phyloP scores from a whole-genome alignment of 2,329 filamentous ascomycete genomes.

The Xylariales sp. region DNA sequence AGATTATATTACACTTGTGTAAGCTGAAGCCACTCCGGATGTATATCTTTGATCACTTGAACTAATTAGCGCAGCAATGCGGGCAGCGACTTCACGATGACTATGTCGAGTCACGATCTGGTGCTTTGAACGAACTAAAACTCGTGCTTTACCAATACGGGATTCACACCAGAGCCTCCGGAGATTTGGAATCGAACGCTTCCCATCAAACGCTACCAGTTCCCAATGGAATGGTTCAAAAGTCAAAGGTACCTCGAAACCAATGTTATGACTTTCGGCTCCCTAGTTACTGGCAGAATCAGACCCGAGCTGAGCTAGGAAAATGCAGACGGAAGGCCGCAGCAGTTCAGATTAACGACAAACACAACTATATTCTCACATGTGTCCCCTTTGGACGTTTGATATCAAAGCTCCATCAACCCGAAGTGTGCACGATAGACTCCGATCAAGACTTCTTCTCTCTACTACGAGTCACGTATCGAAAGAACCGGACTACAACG shows the following conservation, averaged over 20 bases:
- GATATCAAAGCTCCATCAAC: slow-evolving; percentile 13
- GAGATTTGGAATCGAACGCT: not conserved
- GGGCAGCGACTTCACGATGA: not conserved
- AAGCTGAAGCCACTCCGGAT: not conserved
- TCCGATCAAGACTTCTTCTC: slow-evolving; percentile 19
- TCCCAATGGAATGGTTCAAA: too few relatives aligned
- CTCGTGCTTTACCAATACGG: not conserved
- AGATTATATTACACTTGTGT: slow-evolving; percentile 2
- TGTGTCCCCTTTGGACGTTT: slow-evolving; percentile 15
- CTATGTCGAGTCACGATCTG: not conserved
- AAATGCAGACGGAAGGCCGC: not conserved
- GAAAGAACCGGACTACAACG: not conserved
- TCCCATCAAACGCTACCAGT: not conserved
- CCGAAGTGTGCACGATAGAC: slow-evolving; percentile 16
- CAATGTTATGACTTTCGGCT: not conserved
- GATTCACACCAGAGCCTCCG: not conserved
- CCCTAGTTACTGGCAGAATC: not conserved
- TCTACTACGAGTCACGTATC: slow-evolving; percentile 11
- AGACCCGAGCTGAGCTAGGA: not conserved
- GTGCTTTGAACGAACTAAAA: not conserved
- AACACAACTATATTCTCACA: slow-evolving; percentile 14
- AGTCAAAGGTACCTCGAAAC: not conserved
- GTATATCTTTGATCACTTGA: too few relatives aligned
- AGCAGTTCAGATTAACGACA: not conserved
- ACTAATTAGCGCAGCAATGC: not conserved